Conservation (phyloP, 2,329 filamentous ascomycete genomes). For the Trichoderma afroharzianum region DNA sequence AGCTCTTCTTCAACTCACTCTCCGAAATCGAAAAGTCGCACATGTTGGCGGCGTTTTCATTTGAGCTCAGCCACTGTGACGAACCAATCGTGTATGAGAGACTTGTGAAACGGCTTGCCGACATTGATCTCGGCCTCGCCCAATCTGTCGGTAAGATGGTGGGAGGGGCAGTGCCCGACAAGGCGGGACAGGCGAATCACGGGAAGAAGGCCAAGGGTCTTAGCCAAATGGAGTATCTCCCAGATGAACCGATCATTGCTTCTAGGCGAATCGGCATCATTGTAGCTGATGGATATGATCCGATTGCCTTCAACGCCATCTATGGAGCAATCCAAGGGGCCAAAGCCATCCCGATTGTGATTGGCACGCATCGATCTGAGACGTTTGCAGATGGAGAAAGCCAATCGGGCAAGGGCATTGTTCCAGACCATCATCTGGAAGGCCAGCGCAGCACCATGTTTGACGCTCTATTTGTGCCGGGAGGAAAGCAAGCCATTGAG, state of each 20-base stretch:
- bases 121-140: slow-evolving; percentile 69
- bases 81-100: slow-evolving; percentile 72
- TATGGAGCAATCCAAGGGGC: slow-evolving; percentile 59
- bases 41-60: slow-evolving; percentile 66
- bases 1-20: slow-evolving; percentile 80
- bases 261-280: slow-evolving; percentile 71
- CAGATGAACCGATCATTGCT: slow-evolving; percentile 62
- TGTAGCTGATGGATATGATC: slow-evolving; percentile 74
- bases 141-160: slow-evolving; percentile 66
- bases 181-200: slow-evolving; percentile 55
- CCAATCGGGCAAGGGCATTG: slow-evolving; percentile 30
- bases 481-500: slow-evolving; percentile 60
- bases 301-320: slow-evolving; percentile 60
- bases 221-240: slow-evolving; percentile 65
- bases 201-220: slow-evolving; percentile 64
- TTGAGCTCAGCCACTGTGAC: slow-evolving; percentile 79
- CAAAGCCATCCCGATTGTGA: slow-evolving; percentile 67
- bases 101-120: slow-evolving; percentile 62
- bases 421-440: slow-evolving; percentile 75
- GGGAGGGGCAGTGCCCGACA: slow-evolving; percentile 57
- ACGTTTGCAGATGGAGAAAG: slow-evolving; percentile 48
- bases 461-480: slow-evolving; percentile 73
- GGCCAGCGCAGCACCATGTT: slow-evolving; percentile 79
- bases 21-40: slow-evolving; percentile 66
- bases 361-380: slow-evolving; percentile 63